Evolutionary conservation across 768 basidiomycete genomes (phyloP).

Genomic region (Hericium erinaceus): DNA sequence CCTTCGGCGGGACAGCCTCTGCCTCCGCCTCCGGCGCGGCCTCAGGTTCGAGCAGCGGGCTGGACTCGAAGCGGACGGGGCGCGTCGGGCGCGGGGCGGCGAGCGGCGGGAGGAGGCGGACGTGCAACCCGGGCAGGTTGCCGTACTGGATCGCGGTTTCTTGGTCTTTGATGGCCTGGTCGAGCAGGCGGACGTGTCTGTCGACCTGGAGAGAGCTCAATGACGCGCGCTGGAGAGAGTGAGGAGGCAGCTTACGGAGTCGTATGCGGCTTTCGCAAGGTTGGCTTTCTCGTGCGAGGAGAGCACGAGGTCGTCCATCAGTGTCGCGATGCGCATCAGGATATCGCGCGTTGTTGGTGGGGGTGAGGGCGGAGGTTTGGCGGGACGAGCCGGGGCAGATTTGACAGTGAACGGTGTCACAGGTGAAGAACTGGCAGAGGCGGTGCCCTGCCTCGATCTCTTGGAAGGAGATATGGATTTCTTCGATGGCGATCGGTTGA

Average conservation of each 20-base stretch:
- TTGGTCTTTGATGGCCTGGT: not conserved
- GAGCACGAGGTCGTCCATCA: not conserved
- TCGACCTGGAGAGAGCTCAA: not conserved
- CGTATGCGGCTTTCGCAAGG: not conserved
- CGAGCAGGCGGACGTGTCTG: not conserved
- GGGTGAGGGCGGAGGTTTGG: no score
- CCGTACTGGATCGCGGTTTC: not conserved
- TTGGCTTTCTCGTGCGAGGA: not conserved
- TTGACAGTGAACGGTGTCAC: no score
- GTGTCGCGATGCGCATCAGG: not conserved
- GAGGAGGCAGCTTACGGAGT: not conserved
- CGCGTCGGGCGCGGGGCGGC: not conserved
- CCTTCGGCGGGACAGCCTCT: not conserved
- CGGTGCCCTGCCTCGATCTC: no score
- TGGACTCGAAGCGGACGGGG: not conserved
- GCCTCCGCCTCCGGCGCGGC: not conserved
- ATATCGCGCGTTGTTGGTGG: not conserved
- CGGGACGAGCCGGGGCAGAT: no score
- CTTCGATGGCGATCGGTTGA: no score
- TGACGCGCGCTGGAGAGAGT: not conserved
- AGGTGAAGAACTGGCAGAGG: no score
- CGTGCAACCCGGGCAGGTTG: not conserved
- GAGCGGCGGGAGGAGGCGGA: not conserved
- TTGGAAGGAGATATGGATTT: no score
- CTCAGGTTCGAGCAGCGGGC: not conserved